A percentile compares a stretch with the other conserved stretches of the same genome.
phyloP scores from a whole-genome alignment of 1,139 yeast genomes.

The Blastobotrys arbuscula region DNA sequence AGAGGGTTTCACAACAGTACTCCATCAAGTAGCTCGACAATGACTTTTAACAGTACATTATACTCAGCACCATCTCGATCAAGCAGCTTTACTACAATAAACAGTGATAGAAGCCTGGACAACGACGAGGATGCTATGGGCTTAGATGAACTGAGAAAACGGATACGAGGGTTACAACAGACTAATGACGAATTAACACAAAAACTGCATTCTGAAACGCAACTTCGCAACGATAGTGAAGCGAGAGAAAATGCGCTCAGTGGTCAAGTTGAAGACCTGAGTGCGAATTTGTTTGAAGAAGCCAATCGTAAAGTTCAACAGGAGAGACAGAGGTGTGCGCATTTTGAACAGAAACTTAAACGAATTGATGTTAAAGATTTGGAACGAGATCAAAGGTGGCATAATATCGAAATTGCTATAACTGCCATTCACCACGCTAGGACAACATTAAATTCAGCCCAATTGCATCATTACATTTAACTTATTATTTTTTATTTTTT shows the following conservation, averaged over 20 bases:
- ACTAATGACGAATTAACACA: slow-evolving; percentile 26
- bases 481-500: neutral
- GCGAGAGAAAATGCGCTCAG: slow-evolving; percentile 53
- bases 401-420: slow-evolving; percentile 29
- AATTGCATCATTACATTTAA: slow-evolving; percentile 11
- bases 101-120: neutral
- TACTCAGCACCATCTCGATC: slow-evolving; percentile 8
- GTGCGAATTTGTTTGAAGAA: slow-evolving; percentile 69
- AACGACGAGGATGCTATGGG: slow-evolving; percentile 12
- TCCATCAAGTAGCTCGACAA: slow-evolving; percentile 5
- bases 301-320: slow-evolving; percentile 66
- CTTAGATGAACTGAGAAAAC: slow-evolving; percentile 15
- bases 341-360: slow-evolving; percentile 11
- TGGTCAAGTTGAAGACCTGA: slow-evolving; percentile 70
- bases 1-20: slow-evolving; percentile 1
- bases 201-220: slow-evolving; percentile 34
- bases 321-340: slow-evolving; percentile 8
- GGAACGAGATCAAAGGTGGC: slow-evolving; percentile 37
- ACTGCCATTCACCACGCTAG: slow-evolving; percentile 30
- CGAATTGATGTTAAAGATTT: slow-evolving; percentile 12
- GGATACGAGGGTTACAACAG: slow-evolving; percentile 15
- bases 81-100: slow-evolving; percentile 6
- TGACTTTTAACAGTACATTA: slow-evolving; percentile 2
- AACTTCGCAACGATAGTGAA: slow-evolving; percentile 47
- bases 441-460: slow-evolving; percentile 10